Evolutionary conservation across 1,284 basidiomycete species (phyloP).

Genomic region (Cutaneotrichosporon sp.): DNA sequence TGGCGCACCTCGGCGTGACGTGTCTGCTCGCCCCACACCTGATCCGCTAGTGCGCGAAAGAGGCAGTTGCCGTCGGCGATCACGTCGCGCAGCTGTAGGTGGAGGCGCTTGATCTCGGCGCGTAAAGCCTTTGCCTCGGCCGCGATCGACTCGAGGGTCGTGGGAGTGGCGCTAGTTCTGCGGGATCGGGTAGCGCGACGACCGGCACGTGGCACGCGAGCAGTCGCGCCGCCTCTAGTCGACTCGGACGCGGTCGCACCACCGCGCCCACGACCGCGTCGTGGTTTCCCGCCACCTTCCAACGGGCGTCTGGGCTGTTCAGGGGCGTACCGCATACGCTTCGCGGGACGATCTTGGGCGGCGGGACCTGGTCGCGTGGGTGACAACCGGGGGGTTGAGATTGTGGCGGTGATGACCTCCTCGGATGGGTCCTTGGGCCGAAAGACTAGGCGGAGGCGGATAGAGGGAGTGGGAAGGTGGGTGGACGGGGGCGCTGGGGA

Average conservation of each 20-base stretch:
- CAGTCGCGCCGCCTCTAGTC: constrained; percentile 5
- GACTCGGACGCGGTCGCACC: background rate
- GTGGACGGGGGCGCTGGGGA: background rate
- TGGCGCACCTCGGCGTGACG: constrained; percentile 43
- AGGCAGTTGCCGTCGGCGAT: constrained; percentile 51
- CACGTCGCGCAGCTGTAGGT: constrained; percentile 41
- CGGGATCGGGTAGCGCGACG: constrained; percentile 23
- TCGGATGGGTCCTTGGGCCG: background rate
- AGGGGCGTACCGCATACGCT: background rate
- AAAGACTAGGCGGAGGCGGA: background rate
- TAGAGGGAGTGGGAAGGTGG: background rate
- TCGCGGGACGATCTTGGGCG: background rate
- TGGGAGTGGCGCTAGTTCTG: constrained; percentile 22
- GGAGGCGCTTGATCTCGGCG: constrained; percentile 34
- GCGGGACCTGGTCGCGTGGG: constrained; percentile 4
- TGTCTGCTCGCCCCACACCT: constrained; percentile 45
- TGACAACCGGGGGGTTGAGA: background rate
- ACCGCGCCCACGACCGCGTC: constrained; percentile 2
- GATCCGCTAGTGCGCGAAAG: constrained; percentile 45
- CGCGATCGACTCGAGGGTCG: constrained; percentile 30
- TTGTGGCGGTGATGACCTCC: background rate
- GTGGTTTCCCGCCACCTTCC: constrained; percentile 12
- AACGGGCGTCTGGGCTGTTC: constrained; percentile 1
- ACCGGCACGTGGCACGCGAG: constrained; percentile 6
- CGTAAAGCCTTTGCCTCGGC: constrained; percentile 31